A percentile compares a stretch with the other conserved stretches of the same genome.
phyloP scores from a whole-genome alignment of 257 asterid genomes.

The Agastache rugosa region DNA sequence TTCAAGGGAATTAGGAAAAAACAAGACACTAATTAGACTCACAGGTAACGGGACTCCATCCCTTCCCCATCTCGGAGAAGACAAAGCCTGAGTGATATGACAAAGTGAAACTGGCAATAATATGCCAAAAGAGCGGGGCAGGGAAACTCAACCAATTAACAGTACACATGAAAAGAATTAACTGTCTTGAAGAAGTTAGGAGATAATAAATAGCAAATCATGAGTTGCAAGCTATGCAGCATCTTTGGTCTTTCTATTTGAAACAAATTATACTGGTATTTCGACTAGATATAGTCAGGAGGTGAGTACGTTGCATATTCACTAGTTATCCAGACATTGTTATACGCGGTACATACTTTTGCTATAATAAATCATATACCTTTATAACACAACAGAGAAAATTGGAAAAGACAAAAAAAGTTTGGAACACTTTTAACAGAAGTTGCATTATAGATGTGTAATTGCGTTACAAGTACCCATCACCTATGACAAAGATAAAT shows the following conservation, averaged over 20 bases:
- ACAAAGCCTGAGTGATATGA: not conserved
- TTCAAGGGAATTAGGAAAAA: conserved; percentile 27
- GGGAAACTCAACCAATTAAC: no score
- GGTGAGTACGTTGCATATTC: not conserved
- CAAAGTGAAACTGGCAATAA: not conserved
- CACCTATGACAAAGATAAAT: not conserved
- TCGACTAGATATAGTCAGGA: not conserved
- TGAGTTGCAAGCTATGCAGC: not conserved
- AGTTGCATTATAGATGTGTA: not conserved
- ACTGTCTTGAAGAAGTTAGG: not conserved
- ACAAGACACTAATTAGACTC: not conserved
- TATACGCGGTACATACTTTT: not conserved
- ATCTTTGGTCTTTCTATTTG: not conserved
- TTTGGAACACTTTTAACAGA: not conserved
- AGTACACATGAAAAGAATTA: not conserved
- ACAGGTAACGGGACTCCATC: not conserved
- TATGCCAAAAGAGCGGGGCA: not conserved
- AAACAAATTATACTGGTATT: not conserved
- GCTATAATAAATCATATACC: not conserved
- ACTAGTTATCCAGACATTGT: not conserved
- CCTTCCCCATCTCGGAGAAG: not conserved
- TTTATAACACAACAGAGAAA: not conserved
- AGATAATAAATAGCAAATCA: not conserved
- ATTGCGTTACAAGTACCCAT: not conserved
- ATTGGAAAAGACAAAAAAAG: not conserved